Evolutionary conservation across 345 rosid species (phyloP).

Genomic region (Eucalyptus sp.): DNA sequence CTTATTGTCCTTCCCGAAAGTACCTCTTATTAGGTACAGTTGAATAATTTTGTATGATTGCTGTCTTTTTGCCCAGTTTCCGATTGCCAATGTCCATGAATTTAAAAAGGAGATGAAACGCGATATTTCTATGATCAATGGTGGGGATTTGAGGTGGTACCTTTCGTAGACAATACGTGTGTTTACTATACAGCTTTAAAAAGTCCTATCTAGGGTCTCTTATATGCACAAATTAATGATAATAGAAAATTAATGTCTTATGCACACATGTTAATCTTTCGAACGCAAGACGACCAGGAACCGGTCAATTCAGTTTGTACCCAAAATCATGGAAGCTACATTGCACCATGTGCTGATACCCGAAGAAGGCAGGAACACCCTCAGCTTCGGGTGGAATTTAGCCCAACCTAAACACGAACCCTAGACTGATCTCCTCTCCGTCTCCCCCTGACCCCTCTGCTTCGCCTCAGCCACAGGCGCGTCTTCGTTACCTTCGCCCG

Average conservation of each 20-base stretch:
- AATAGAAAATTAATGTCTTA: neutral
- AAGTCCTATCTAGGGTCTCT: neutral
- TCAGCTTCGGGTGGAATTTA: neutral
- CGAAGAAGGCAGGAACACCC: neutral
- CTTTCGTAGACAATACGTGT: neutral
- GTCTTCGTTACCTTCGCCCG: too few species aligned
- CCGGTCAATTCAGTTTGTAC: neutral
- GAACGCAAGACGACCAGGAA: neutral
- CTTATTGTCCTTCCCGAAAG: neutral
- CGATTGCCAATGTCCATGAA: neutral
- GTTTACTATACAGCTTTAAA: neutral
- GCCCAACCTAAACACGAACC: neutral
- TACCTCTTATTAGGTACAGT: neutral
- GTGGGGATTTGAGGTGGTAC: neutral
- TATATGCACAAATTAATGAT: neutral
- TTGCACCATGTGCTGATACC: neutral
- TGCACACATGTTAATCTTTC: neutral
- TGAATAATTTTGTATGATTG: neutral
- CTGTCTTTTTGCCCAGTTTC: neutral
- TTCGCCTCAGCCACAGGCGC: too few species aligned
- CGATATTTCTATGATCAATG: neutral
- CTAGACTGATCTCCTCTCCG: neutral
- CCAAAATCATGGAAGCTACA: neutral
- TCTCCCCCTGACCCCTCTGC: too few species aligned
- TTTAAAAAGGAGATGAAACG: neutral